These are phyloP conservation scores for Russula earlei DNA, from an alignment of 768 basidiomycete species.

Conservation along the genomic window DNA sequence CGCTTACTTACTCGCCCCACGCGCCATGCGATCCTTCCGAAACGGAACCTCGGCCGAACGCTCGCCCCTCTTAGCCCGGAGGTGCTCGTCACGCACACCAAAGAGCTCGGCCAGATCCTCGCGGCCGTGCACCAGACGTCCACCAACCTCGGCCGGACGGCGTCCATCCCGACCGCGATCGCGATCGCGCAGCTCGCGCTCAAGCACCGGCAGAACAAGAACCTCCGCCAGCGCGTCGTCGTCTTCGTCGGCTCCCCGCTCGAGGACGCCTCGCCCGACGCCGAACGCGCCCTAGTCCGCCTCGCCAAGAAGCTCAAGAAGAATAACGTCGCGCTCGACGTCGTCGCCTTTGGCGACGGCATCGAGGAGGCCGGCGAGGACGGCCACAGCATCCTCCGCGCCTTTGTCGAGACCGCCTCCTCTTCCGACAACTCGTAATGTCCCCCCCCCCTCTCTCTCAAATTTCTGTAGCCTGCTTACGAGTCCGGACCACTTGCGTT, in stretches of 20 bases:
- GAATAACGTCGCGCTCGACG: slow-evolving; percentile 95
- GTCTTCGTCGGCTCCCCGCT: slow-evolving; percentile 90
- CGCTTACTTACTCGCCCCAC: no score
- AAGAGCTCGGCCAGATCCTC: slow-evolving; percentile 88
- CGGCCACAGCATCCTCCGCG: slow-evolving; percentile 58
- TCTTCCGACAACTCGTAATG: slow-evolving; percentile 77
- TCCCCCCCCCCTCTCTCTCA: background rate
- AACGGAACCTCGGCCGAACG: no score
- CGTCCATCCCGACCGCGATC: slow-evolving; percentile 85
- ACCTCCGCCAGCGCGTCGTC: slow-evolving; percentile 90
- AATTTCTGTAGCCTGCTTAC: no score
- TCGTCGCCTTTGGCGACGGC: slow-evolving; percentile 84
- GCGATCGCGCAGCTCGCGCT: slow-evolving; percentile 92
- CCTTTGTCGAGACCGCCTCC: slow-evolving; percentile 75
- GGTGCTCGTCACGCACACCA: slow-evolving; percentile 92
- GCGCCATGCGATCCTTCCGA: no score
- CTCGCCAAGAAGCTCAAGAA: slow-evolving; percentile 98
- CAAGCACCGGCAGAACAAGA: slow-evolving; percentile 98
- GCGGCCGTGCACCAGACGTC: slow-evolving; percentile 62
- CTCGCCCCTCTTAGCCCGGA: no score
- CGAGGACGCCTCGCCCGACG: slow-evolving; percentile 58
- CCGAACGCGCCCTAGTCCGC: slow-evolving; percentile 63
- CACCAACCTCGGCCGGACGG: slow-evolving; percentile 67
- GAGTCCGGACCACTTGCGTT: background rate
- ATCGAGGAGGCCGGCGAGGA: slow-evolving; percentile 54